Evolutionary conservation across 1,284 basidiomycete species (phyloP).

Genomic region (Naganishia liquefaciens): DNA sequence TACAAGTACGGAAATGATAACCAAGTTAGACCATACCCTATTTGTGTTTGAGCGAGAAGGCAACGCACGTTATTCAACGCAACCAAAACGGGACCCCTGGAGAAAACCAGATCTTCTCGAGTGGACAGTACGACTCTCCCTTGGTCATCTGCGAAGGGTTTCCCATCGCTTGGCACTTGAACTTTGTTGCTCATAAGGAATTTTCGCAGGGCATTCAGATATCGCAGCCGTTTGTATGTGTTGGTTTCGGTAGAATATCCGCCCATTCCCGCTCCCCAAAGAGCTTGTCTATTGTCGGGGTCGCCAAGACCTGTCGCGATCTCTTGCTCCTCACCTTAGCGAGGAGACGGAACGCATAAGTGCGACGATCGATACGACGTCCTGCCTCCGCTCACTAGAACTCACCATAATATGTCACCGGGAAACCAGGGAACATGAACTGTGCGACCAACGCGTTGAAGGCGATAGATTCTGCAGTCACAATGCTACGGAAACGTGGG

Average conservation of each 20-base stretch:
- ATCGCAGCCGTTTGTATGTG: slow-evolving; percentile 64
- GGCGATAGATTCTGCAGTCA: slow-evolving; percentile 43
- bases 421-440: slow-evolving; percentile 66
- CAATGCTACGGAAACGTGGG: slow-evolving; percentile 68
- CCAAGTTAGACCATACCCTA: too few relatives aligned
- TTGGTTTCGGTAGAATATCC: slow-evolving; percentile 58
- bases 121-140: slow-evolving; percentile 64
- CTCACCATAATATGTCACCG: slow-evolving; percentile 62
- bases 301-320: slow-evolving; percentile 61
- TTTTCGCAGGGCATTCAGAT: slow-evolving; percentile 71
- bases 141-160: slow-evolving; percentile 62
- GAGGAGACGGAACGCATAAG: too few relatives aligned
- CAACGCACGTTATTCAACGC: slow-evolving; percentile 68
- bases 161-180: slow-evolving; percentile 53
- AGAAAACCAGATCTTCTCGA: slow-evolving; percentile 64
- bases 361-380: too few relatives aligned
- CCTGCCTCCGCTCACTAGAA: too few relatives aligned
- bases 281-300: slow-evolving; percentile 71
- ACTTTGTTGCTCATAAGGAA: slow-evolving; percentile 61
- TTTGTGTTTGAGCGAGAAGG: too few relatives aligned
- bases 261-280: slow-evolving; percentile 71
- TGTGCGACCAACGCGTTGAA: slow-evolving; percentile 67
- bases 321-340: slow-evolving; percentile 62
- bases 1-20: slow-evolving; percentile 15
- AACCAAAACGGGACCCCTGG: slow-evolving; percentile 69